phyloP scores from a whole-genome alignment of 2,329 filamentous ascomycete genomes.

The Coniochaeta prunicola region DNA sequence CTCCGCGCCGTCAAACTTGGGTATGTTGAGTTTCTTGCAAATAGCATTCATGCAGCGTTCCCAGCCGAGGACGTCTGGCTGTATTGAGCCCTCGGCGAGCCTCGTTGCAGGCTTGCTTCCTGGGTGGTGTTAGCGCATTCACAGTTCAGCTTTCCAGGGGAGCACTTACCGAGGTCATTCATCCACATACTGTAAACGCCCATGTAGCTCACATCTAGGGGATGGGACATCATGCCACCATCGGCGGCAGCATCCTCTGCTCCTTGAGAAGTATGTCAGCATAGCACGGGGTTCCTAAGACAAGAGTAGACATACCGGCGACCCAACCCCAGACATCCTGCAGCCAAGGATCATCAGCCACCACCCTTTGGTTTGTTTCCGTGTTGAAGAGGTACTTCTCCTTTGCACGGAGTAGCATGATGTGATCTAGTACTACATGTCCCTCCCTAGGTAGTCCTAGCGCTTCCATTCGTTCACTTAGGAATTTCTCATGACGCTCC shows the following conservation, averaged over 20 bases:
- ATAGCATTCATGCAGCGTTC: conserved; percentile 56
- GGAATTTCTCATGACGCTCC: conserved; percentile 49
- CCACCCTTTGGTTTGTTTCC: conserved; percentile 56
- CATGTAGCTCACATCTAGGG: conserved; percentile 67
- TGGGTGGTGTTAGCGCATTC: conserved; percentile 18
- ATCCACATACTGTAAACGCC: conserved; percentile 69
- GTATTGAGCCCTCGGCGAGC: conserved; percentile 33
- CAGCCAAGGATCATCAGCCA: conserved; percentile 67
- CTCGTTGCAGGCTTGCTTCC: conserved; percentile 41
- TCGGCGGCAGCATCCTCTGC: conserved; percentile 57
- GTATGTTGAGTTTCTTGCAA: conserved; percentile 42
- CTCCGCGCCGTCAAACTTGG: conserved; percentile 51
- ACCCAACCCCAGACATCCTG: conserved; percentile 74
- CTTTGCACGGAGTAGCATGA: conserved; percentile 52
- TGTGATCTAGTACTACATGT: conserved; percentile 46
- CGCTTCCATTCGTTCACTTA: conserved; percentile 35
- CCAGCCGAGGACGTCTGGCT: conserved; percentile 47
- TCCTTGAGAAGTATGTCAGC: conserved; percentile 28
- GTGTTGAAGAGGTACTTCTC: conserved; percentile 60
- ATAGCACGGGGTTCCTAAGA: conserved; percentile 4
- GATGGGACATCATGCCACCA: conserved; percentile 62
- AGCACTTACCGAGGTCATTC: conserved; percentile 52
- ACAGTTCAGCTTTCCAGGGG: neutral
- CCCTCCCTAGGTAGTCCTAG: conserved; percentile 42
- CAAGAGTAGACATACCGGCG: conserved; percentile 37